Evolutionary conservation across 2,329 filamentous ascomycete genomes (phyloP).

Genomic region (Madurella fahalii): DNA sequence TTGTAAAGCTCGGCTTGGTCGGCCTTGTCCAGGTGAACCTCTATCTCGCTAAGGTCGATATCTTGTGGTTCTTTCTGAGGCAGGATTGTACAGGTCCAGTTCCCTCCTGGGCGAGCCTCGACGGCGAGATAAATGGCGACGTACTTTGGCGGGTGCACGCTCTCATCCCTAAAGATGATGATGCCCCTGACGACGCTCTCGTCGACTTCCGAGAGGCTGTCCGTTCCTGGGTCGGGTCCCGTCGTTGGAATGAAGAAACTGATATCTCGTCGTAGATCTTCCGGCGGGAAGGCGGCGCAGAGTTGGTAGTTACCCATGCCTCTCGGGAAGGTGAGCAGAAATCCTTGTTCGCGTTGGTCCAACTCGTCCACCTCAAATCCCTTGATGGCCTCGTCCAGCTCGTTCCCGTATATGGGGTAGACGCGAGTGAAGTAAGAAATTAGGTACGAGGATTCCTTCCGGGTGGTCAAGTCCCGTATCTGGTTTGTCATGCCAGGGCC

Average conservation of each 20-base stretch:
- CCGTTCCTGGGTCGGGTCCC: no score
- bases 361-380: constrained; percentile 9
- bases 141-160: no score
- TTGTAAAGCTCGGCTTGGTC: background rate
- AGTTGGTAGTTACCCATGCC: constrained; percentile 16
- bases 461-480: constrained; percentile 16
- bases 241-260: no score
- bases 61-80: no score
- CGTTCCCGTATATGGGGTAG: constrained; percentile 19
- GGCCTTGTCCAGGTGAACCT: background rate
- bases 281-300: constrained; percentile 9
- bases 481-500: background rate
- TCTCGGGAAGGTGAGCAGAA: constrained; percentile 23
- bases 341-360: constrained; percentile 5
- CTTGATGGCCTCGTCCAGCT: constrained; percentile 19
- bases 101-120: no score
- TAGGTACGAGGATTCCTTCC: constrained; percentile 14
- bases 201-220: no score
- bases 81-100: no score
- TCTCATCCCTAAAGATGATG: no score
- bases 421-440: constrained; percentile 21
- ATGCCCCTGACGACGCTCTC: no score
- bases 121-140: no score
- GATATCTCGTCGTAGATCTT: no score
- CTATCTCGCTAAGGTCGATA: no score